Evolutionary conservation across 2,329 filamentous ascomycete species (phyloP).

Genomic region (Aspergillus japonicus): DNA sequence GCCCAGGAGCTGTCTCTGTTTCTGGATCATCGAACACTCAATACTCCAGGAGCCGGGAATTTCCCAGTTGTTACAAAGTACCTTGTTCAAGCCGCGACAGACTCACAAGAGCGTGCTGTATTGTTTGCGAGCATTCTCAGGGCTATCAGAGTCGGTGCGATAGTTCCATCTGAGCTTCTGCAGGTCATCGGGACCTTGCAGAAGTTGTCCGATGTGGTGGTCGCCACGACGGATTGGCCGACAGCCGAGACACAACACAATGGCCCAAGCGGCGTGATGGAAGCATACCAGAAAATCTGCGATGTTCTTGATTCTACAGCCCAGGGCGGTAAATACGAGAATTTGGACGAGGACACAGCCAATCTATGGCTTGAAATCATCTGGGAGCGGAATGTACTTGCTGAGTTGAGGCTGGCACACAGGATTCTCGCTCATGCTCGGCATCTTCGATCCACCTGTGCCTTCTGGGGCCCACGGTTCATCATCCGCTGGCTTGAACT

Average conservation of each 20-base stretch:
- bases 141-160: background rate
- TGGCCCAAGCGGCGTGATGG: constrained; percentile 16
- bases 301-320: constrained; percentile 35
- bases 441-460: constrained; percentile 7
- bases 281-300: constrained; percentile 36
- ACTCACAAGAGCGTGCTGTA: background rate
- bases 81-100: constrained; percentile 19
- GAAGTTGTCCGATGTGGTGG: background rate
- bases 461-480: constrained; percentile 27
- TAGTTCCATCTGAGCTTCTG: background rate
- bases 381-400: constrained; percentile 11
- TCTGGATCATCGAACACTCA: constrained; percentile 38
- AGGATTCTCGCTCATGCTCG: constrained; percentile 34
- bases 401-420: constrained; percentile 26
- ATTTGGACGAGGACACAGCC: constrained; percentile 32
- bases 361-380: constrained; percentile 35
- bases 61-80: constrained; percentile 31
- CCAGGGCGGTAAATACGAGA: constrained; percentile 32
- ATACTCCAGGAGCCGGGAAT: constrained; percentile 37
- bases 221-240: background rate
- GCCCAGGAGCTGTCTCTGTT: constrained; percentile 31
- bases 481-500: constrained; percentile 28
- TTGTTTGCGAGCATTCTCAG: background rate
- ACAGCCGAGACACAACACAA: background rate
- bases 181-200: background rate